These are phyloP conservation scores for Clarireedia paspali DNA, from an alignment of 2,329 filamentous ascomycete species.

Conservation along the genomic window DNA sequence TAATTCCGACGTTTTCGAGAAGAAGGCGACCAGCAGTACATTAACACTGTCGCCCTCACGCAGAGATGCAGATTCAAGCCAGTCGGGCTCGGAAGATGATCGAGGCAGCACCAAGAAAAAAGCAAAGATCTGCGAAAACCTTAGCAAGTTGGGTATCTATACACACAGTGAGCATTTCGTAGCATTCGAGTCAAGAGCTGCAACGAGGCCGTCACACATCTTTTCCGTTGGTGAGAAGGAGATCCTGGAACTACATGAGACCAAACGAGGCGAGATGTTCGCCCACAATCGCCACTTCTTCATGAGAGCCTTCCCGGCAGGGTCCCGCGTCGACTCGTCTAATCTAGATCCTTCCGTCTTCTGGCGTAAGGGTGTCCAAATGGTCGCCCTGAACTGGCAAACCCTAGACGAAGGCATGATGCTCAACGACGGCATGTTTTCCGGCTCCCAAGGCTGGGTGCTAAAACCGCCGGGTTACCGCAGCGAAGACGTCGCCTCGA, in stretches of 20 bases:
- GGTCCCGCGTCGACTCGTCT: conserved; percentile 71
- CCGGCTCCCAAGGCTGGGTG: conserved; percentile 72
- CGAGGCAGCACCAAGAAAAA: conserved; percentile 25
- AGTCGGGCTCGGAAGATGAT: conserved; percentile 28
- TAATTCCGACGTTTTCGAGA: not conserved
- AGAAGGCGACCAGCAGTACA: conserved; percentile 9
- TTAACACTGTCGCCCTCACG: conserved; percentile 16
- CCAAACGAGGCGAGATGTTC: conserved; percentile 54
- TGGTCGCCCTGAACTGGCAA: conserved; percentile 93
- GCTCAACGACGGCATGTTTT: conserved; percentile 91
- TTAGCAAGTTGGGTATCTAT: conserved; percentile 75
- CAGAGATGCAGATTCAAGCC: conserved; percentile 20
- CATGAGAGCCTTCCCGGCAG: conserved; percentile 84
- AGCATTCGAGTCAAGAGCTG: conserved; percentile 57
- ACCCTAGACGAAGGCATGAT: conserved; percentile 88
- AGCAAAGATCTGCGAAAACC: conserved; percentile 56
- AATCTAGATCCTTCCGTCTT: conserved; percentile 80
- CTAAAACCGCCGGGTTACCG: conserved; percentile 75
- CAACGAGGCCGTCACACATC: conserved; percentile 54
- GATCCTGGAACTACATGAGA: conserved; percentile 55
- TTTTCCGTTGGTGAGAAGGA: conserved; percentile 59
- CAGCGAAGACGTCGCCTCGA: conserved; percentile 16
- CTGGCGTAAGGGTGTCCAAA: conserved; percentile 84
- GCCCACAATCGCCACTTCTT: conserved; percentile 74
- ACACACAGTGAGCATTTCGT: conserved; percentile 79